phyloP scores from a whole-genome alignment of 306 rosid genomes.

The Parietaria judaica region DNA sequence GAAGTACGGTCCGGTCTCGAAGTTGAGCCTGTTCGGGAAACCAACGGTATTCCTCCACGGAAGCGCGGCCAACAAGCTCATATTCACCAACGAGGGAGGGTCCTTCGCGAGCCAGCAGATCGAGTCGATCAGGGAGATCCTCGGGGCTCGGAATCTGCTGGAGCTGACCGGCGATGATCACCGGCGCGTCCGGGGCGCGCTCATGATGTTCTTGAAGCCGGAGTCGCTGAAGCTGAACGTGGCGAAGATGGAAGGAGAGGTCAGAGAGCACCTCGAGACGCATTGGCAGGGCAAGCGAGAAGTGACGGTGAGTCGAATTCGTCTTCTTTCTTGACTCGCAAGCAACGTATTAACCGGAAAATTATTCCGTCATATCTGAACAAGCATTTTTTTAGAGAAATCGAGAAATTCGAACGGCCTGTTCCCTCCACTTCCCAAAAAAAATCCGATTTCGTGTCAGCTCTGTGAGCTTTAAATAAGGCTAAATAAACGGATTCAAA shows the following conservation, averaged over 20 bases:
- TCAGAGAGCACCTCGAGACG: constrained; percentile 46
- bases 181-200: constrained; percentile 52
- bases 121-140: constrained; percentile 31
- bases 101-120: constrained; percentile 34
- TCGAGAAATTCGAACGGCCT: too few species aligned
- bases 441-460: too few species aligned
- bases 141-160: constrained; percentile 44
- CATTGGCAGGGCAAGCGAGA: constrained; percentile 60
- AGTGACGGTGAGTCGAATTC: constrained; percentile 31
- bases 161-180: constrained; percentile 56
- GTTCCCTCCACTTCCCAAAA: too few species aligned
- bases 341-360: background rate
- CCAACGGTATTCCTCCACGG: constrained; percentile 64
- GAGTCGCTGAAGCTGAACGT: constrained; percentile 60
- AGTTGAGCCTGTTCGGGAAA: constrained; percentile 62
- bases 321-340: background rate
- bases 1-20: constrained; percentile 63
- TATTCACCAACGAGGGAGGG: constrained; percentile 26
- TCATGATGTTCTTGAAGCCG: constrained; percentile 61
- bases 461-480: too few species aligned
- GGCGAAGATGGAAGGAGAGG: constrained; percentile 54
- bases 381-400: background rate
- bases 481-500: too few species aligned
- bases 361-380: background rate
- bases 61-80: constrained; percentile 58